A percentile compares a stretch with the other conserved stretches of the same genome.
phyloP scores from a whole-genome alignment of 139 green algal genomes.

The Chlorella sp. region DNA sequence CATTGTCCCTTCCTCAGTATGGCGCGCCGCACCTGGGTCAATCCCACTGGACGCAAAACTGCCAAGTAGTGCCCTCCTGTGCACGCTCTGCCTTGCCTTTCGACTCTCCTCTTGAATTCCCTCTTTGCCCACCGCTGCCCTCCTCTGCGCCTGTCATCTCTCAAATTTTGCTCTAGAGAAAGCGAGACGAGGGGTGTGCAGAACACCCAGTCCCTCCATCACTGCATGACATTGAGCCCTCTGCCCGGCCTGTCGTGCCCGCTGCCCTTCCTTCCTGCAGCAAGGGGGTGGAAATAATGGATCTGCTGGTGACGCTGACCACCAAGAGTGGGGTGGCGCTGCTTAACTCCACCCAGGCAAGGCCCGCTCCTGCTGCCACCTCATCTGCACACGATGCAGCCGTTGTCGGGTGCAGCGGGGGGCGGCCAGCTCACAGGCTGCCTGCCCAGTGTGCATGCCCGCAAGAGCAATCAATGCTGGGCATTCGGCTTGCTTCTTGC shows the following conservation, averaged over 20 bases:
- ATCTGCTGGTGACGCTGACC: conserved; percentile 50
- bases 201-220: conserved; percentile 46
- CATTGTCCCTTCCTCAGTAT: too few species aligned
- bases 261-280: too few species aligned
- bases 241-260: too few species aligned
- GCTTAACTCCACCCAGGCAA: conserved; percentile 53
- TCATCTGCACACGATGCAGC: too few species aligned
- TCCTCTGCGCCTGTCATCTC: neutral
- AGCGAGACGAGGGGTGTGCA: conserved; percentile 39
- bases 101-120: neutral
- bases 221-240: conserved; percentile 21
- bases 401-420: too few species aligned
- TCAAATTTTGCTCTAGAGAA: neutral
- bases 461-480: neutral
- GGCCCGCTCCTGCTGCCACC: too few species aligned
- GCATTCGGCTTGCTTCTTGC: too few species aligned
- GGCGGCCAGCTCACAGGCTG: too few species aligned
- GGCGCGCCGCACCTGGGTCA: neutral
- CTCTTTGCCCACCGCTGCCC: too few species aligned
- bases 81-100: neutral
- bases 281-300: conserved; percentile 36
- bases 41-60: too few species aligned
- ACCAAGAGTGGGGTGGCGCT: conserved; percentile 46
- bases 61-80: too few species aligned
- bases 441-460: neutral